Base-by-base conservation (phyloP, 495 filamentous ascomycete species). In the Tirmania nivea region DNA sequence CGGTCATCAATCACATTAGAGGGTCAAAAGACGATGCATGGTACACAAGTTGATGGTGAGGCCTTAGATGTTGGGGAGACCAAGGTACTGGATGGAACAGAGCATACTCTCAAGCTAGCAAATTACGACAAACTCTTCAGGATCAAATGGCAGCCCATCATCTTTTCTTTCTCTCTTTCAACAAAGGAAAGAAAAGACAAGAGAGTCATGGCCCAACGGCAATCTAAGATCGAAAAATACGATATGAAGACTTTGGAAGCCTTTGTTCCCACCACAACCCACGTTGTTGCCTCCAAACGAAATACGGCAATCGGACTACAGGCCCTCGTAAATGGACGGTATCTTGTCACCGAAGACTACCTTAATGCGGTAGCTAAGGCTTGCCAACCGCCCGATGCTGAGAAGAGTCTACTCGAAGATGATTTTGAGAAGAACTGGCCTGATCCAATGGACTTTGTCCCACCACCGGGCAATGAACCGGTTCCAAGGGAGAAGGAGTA, bases 361-460 rank as follows among this genome's bases (percentile, higher is more conserved):
- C 69, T 88, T 45, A 76, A 84, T 54, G 76, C 85, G 9, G 68
- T 86, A 5, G 70, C 81, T 48, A 83, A 81, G 51, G 84, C 82
- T n/a, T 70, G 77, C 3, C 69, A 67, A 0, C 36, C 55, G 31
- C 34, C 58, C 1, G 39, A 36, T 8, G 52, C 12, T 35, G 69
- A 73, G 25, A 71, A 73, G 34, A 66, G 69, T 0, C 71, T 71
- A 4, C 67, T 97, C n/a, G 90, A 96, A 63, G 65, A 69, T 16
- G 87, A 95, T 61, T 96, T 89, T 59, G 79, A 89, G 52, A 69
- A 70, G 3, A 73, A 78, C 56, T 95, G 86, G 84, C 92, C 90
- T 12, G 72, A 88, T 56, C 67, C 83, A 8, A 66, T 70, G 49
- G 64, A 83, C 19, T 78, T 81, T 66, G 70, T 94, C 8, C 84